phyloP scores from a whole-genome alignment of 495 filamentous ascomycete genomes.

The Cetradonia linearis region DNA sequence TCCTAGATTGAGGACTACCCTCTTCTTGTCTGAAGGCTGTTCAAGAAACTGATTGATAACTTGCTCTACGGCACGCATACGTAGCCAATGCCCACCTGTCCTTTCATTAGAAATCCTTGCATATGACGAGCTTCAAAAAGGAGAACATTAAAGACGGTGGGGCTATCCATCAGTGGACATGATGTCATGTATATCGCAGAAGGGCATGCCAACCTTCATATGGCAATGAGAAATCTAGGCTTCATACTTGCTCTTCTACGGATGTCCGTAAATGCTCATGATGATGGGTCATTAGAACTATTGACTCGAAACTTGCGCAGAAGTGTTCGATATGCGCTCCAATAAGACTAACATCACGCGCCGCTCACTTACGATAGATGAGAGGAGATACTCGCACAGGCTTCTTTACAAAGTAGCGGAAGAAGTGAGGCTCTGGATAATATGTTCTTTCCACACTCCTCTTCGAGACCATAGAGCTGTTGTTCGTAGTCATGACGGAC shows the following conservation, averaged over 20 bases:
- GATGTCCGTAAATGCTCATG: not conserved
- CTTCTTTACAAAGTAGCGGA: constrained; percentile 78
- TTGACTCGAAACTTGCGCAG: not conserved
- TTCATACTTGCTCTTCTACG: no score
- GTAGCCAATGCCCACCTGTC: constrained; percentile 61
- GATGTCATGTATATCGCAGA: not conserved
- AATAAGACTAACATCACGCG: not conserved
- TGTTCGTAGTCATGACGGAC: constrained; percentile 73
- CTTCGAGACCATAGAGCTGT: constrained; percentile 82
- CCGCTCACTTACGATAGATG: constrained; percentile 51
- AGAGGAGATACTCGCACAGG: constrained; percentile 68
- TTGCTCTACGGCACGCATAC: constrained; percentile 70
- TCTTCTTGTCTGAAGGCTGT: constrained; percentile 46
- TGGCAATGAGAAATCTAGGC: not conserved
- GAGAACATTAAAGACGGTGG: not conserved
- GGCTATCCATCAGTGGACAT: not conserved
- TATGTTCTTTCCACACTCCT: constrained; percentile 80
- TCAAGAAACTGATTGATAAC: constrained; percentile 61
- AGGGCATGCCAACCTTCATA: not conserved
- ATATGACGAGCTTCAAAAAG: not conserved
- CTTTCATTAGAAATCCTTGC: not conserved
- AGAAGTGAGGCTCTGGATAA: constrained; percentile 66
- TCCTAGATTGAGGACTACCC: constrained; percentile 75
- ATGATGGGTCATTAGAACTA: not conserved
- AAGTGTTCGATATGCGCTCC: not conserved